Conservation (phyloP, 2,329 filamentous ascomycete species). For the Colletotrichum coccodes region DNA sequence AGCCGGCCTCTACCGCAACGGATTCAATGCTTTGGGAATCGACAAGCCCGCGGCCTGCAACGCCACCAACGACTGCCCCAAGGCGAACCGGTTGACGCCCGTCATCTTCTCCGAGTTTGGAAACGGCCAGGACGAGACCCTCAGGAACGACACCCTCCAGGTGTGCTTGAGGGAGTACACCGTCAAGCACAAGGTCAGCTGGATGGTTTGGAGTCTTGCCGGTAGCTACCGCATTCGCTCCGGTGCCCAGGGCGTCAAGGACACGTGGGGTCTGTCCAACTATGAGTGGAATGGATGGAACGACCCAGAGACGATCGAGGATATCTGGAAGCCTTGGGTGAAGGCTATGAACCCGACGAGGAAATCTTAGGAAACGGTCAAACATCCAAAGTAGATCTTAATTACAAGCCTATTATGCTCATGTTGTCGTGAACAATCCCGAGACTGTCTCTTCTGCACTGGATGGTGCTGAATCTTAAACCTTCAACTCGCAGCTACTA, state of each 20-base stretch:
- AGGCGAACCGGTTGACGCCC: constrained; percentile 52
- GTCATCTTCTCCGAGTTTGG: constrained; percentile 60
- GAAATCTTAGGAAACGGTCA: constrained; percentile 42
- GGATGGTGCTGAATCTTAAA: no score
- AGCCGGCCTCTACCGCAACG: constrained; percentile 58
- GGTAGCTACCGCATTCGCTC: constrained; percentile 60
- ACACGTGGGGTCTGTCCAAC: constrained; percentile 60
- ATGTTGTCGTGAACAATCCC: no score
- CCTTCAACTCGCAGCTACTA: no score
- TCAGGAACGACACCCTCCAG: constrained; percentile 44
- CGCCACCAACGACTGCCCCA: constrained; percentile 53
- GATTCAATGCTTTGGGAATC: constrained; percentile 55
- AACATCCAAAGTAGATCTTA: no score
- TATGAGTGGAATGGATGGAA: constrained; percentile 59
- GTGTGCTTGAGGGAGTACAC: constrained; percentile 57
- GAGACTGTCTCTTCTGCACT: no score
- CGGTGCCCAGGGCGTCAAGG: constrained; percentile 55
- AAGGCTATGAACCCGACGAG: constrained; percentile 51
- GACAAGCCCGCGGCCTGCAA: constrained; percentile 30
- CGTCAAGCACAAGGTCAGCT: constrained; percentile 53
- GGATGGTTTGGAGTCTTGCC: constrained; percentile 61
- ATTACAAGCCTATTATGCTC: no score
- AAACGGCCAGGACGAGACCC: constrained; percentile 55
- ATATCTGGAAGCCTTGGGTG: constrained; percentile 63
- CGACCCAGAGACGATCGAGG: constrained; percentile 54